Evolutionary conservation across 441 rosid genomes (phyloP).

Genomic region (Pelargonium myrrhifolium): DNA sequence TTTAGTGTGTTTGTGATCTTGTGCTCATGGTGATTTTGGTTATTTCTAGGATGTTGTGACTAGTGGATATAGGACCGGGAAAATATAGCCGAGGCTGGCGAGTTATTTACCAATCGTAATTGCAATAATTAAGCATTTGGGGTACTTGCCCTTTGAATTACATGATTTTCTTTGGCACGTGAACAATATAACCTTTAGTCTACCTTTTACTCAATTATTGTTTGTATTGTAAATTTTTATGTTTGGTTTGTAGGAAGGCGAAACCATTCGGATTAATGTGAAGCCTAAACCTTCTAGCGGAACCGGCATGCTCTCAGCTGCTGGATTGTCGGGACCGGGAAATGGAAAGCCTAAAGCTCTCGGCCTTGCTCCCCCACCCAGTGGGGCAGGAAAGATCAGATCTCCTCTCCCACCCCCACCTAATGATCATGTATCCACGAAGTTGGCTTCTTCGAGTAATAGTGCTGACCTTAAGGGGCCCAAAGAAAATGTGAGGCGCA

Average conservation of each 20-base stretch:
- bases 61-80: too few relatives aligned
- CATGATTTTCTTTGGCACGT: neutral
- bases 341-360: conserved; percentile 51
- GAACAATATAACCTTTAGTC: neutral
- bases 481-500: conserved; percentile 32
- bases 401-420: conserved; percentile 94
- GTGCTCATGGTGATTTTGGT: too few relatives aligned
- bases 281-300: conserved; percentile 74
- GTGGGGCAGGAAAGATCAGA: conserved; percentile 45
- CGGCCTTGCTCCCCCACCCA: conserved; percentile 78
- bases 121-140: too few relatives aligned
- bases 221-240: conserved; percentile 15
- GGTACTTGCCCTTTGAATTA: too few relatives aligned
- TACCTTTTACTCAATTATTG: conserved; percentile 7
- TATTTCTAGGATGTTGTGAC: too few relatives aligned
- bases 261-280: conserved; percentile 91
- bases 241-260: conserved; percentile 69
- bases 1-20: too few relatives aligned
- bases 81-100: too few relatives aligned
- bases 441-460: conserved; percentile 36
- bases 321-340: conserved; percentile 58
- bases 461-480: conserved; percentile 19
- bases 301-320: conserved; percentile 96
- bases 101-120: too few relatives aligned
- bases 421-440: conserved; percentile 65